Evolutionary conservation across 768 basidiomycete genomes (phyloP).

Genomic region (Hypholoma sublateritium): DNA sequence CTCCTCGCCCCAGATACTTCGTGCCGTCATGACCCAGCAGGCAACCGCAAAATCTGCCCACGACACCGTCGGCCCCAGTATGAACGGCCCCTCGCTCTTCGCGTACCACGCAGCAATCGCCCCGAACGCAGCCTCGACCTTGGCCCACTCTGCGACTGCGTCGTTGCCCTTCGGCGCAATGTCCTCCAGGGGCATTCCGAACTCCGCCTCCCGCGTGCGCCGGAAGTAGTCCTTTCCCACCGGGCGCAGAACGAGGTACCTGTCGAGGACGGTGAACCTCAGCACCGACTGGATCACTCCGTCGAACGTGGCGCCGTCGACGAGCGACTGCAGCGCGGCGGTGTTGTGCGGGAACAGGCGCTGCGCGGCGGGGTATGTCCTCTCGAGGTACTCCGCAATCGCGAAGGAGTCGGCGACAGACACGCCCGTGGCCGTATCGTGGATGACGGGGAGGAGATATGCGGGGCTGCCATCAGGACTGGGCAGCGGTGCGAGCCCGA

Average conservation of each 20-base stretch:
- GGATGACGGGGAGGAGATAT: slow-evolving; percentile 51
- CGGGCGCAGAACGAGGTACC: slow-evolving; percentile 1
- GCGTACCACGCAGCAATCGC: slow-evolving; percentile 22
- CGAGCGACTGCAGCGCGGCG: background rate
- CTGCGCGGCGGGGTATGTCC: background rate
- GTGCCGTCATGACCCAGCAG: slow-evolving; percentile 24
- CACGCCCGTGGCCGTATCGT: slow-evolving; percentile 40
- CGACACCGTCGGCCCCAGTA: slow-evolving; percentile 32
- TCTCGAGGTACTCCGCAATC: slow-evolving; percentile 47
- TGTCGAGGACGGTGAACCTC: slow-evolving; percentile 4
- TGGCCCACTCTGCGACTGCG: slow-evolving; percentile 31
- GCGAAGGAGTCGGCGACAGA: slow-evolving; percentile 39
- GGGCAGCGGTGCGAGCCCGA: too few relatives aligned
- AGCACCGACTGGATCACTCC: background rate
- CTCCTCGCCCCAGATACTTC: slow-evolving; percentile 25
- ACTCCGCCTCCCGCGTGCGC: slow-evolving; percentile 26
- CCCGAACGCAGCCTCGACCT: slow-evolving; percentile 27
- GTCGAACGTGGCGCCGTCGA: too few relatives aligned
- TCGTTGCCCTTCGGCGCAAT: slow-evolving; percentile 25
- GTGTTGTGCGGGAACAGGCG: slow-evolving; percentile 13
- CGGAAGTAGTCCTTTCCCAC: slow-evolving; percentile 27
- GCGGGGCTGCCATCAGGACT: slow-evolving; percentile 27
- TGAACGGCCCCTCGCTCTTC: slow-evolving; percentile 23
- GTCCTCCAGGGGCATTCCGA: slow-evolving; percentile 34
- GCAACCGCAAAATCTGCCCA: slow-evolving; percentile 36